Conservation (phyloP, 106 monocot species). For the Platanthera zijinensis region DNA sequence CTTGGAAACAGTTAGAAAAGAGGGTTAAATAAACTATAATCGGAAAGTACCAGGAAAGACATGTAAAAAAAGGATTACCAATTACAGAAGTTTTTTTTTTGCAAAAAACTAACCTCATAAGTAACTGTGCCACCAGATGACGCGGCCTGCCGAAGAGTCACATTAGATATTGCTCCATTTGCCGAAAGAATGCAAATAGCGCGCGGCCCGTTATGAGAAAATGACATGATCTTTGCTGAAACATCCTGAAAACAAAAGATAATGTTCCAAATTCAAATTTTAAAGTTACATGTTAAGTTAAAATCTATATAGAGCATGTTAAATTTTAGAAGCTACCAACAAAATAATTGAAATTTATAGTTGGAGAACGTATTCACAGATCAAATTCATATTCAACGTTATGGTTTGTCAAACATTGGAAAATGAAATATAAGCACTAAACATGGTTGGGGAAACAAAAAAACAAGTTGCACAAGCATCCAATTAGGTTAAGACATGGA, state of each 20-base stretch:
- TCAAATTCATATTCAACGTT: neutral
- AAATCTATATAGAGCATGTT: neutral
- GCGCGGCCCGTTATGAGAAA: constrained; percentile 58
- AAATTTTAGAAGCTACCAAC: neutral
- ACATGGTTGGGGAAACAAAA: too few species aligned
- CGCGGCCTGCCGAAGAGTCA: constrained; percentile 59
- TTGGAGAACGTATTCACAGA: neutral
- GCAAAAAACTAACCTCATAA: constrained; percentile 46
- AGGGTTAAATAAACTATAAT: too few species aligned
- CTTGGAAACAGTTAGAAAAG: too few species aligned
- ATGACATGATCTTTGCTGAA: constrained; percentile 77
- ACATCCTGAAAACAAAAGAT: constrained; percentile 39
- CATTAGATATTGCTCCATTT: constrained; percentile 73
- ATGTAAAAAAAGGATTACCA: neutral
- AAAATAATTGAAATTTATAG: neutral
- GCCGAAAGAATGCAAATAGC: constrained; percentile 67
- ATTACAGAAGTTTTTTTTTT: neutral
- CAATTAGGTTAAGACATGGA: too few species aligned
- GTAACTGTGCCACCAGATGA: constrained; percentile 76
- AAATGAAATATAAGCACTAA: neutral
- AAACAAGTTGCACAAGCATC: too few species aligned
- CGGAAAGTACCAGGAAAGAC: too few species aligned
- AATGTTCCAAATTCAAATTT: neutral
- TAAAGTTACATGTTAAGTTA: neutral
- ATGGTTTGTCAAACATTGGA: neutral